A percentile compares a stretch with the other conserved stretches of the same genome.
These are phyloP conservation scores for Cucumis cinereus DNA, from an alignment of 306 rosid genomes.

Conservation along the genomic window DNA sequence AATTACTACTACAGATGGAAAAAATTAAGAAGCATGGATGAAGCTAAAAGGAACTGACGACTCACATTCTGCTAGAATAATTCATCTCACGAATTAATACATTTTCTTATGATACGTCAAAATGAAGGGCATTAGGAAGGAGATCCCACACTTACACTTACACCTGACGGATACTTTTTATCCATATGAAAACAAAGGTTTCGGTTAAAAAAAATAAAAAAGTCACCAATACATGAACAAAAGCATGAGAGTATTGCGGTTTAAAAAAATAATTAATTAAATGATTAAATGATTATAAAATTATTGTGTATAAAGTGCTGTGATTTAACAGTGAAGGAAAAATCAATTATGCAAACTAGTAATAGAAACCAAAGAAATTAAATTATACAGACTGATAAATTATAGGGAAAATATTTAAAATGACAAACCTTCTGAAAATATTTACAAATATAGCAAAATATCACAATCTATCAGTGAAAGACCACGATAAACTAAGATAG, in stretches of 20 bases:
- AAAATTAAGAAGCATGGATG: background rate
- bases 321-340: background rate
- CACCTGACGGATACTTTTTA: background rate
- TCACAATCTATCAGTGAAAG: too few species aligned
- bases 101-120: background rate
- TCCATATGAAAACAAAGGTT: background rate
- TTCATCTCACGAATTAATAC: background rate
- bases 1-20: background rate
- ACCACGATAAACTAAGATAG: too few species aligned
- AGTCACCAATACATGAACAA: too few species aligned
- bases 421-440: too few species aligned
- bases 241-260: too few species aligned
- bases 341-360: background rate
- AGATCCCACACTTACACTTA: background rate
- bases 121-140: background rate
- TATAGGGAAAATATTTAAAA: background rate
- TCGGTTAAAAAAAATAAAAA: background rate
- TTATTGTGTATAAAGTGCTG: background rate
- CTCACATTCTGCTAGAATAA: background rate
- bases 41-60: background rate
- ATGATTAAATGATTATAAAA: background rate
- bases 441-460: too few species aligned
- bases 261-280: too few species aligned
- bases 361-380: background rate
- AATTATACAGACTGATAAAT: background rate